Evolutionary conservation across 345 rosid genomes (phyloP), one percentile per base, ranked within the genome.

Genomic region (Salix purpurea): DNA sequence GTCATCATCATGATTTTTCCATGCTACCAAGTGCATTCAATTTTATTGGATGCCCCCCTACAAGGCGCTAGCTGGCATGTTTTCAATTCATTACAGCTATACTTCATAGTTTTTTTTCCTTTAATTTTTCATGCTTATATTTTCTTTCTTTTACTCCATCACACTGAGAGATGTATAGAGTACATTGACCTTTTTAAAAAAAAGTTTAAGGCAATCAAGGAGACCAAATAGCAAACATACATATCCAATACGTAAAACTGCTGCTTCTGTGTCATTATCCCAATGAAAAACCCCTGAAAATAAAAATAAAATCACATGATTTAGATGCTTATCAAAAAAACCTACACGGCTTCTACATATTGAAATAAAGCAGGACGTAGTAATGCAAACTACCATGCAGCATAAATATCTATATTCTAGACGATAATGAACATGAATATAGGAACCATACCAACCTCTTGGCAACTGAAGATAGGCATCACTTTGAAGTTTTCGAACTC

Each of bases 251-350:
- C 97, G 97, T 81, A 94, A 88, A 50, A 39, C 71, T 84, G 84
- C 93, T 70, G 97, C 95, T 79, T 94, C 98, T 87, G 86, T 88
- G 77, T 92, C 97, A 79, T 93, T 83, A 7, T 85, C 80, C 96
- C 93, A 89, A 77, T 56, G 82, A 30, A 89, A 73, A 71, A 86
- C 82, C 82, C 90, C 98, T 94, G 90, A 83, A 83, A 82, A 73
- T 65, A 52, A 62, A 26, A 48, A 40, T 16, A 12, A 42, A 36
- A 36, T 48, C 67, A 70, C 21, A 34, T 62, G 65, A 58, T 54
- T 54, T 54, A 54, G 60, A 54, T 54, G 60, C 23, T 54, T 21
- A 21, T 54, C 23, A 54, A 21, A 54, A 50, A 37, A 56, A 14
- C 28, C 28, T 16, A 34, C 36, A 36, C 10, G 19, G 32, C 24